Base-by-base conservation (phyloP, 2,329 filamentous ascomycete genomes). In the Aspergillus pseudoglaucus region DNA sequence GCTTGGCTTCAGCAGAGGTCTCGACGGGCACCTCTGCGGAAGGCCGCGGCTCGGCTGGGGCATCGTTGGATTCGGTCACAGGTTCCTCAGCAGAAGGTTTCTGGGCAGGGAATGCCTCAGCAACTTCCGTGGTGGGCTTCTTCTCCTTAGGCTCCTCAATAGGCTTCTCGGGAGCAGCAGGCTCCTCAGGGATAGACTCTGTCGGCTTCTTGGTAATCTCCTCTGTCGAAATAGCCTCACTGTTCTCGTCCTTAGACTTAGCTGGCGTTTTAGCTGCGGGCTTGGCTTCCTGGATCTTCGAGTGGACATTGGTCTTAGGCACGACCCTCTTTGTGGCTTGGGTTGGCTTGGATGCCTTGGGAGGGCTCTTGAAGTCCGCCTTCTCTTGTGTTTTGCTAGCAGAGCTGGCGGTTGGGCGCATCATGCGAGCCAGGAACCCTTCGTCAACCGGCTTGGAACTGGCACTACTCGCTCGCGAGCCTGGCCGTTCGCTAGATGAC, bases 381-480 rank as follows among this genome's bases (percentile, higher is more conserved):
- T 73, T 74, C 14, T 76, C 74, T 44, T 75, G 72, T 12, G 64
- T 60, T 53, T 77, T 77, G 53, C 65, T 74, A 7, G 74, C 72
- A 44, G 73, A 76, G 52, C 73, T 75, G 27, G 73, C 70, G 10
- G 74, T 77, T 18, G 74, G 74, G 4, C 74, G 69, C 71, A 76
- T 77, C 73, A 77, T 75, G 46, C 74, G 64, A 12, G 74, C 73
- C 30, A 77, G 59, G 54, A 76, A 77, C 1, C 70, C 62, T 27
- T 75, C 72, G 48, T 74, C 71, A 4, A 71, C 61, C 6, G 67
- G 64, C 46, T 64, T 71, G 18, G 65, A 48, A 45, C 56, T 61
- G 14, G 55, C 57, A 42, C 64, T 67, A 55, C 71, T 73, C 18
- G 59, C 53, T 18, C 72, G 69, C 18, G 73, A 72, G 42, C 63